Evolutionary conservation across 208 protist species (phyloP).

Genomic region (Naegleria lovaniensis): DNA sequence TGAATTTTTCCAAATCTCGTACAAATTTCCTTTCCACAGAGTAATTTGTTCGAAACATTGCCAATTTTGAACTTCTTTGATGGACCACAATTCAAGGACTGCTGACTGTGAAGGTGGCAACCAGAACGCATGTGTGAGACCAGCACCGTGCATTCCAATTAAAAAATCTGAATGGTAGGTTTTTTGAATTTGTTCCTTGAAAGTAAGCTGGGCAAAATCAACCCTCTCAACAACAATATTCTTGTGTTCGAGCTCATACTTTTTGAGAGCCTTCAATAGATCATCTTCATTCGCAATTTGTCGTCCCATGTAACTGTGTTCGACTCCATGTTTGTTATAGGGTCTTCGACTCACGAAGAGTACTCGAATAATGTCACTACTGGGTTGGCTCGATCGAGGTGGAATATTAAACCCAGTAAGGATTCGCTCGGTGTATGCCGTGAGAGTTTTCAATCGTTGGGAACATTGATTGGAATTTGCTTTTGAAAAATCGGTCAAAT

Average conservation of each 20-base stretch:
- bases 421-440: background rate
- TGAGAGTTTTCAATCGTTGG: background rate
- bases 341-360: background rate
- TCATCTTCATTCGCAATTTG: conserved; percentile 18
- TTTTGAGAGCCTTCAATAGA: background rate
- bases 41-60: background rate
- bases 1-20: background rate
- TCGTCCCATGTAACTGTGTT: background rate
- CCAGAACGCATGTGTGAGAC: conserved; percentile 3
- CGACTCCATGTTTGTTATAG: background rate
- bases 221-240: background rate
- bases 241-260: background rate
- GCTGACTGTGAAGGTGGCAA: background rate
- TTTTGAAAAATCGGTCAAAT: background rate
- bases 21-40: background rate
- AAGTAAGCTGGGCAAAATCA: background rate
- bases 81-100: background rate
- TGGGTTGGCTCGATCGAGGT: background rate
- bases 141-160: conserved; percentile 8
- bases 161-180: background rate
- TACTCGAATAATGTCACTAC: background rate
- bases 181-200: conserved; percentile 19
- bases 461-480: background rate
- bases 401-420: background rate
- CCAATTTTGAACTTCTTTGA: background rate